Evolutionary conservation across 2,329 filamentous ascomycete genomes (phyloP).

Genomic region (Nemania serpens): DNA sequence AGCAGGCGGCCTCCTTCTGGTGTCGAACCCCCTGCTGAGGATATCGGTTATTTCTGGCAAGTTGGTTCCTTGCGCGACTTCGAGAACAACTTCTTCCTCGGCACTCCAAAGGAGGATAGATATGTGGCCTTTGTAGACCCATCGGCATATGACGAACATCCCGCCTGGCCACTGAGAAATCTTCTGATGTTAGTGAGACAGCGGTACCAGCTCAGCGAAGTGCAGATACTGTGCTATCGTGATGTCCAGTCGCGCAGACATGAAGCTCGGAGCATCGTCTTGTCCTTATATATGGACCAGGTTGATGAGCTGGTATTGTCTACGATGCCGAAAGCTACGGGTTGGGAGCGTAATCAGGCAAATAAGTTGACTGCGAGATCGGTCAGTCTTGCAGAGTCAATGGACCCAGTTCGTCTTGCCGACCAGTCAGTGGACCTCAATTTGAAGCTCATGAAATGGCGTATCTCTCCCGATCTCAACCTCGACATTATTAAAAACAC

Average conservation of each 20-base stretch:
- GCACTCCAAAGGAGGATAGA: conserved; percentile 70
- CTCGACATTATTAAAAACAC: conserved; percentile 88
- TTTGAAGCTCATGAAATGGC: conserved; percentile 98
- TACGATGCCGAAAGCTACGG: conserved; percentile 85
- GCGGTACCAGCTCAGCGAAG: conserved; percentile 74
- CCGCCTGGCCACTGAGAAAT: conserved; percentile 92
- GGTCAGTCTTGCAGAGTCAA: conserved; percentile 86
- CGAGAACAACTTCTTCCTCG: conserved; percentile 86
- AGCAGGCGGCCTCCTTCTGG: conserved; percentile 39
- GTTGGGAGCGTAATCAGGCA: conserved; percentile 85
- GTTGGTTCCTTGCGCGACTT: conserved; percentile 77
- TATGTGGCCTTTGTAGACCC: conserved; percentile 91
- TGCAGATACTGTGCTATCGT: conserved; percentile 88
- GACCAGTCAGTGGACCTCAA: conserved; percentile 96
- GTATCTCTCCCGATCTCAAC: conserved; percentile 85
- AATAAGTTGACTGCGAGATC: conserved; percentile 79
- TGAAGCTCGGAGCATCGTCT: conserved; percentile 78
- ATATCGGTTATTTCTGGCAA: conserved; percentile 73
- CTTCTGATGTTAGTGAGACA: conserved; percentile 83
- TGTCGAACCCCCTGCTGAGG: conserved; percentile 57
- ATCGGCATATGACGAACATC: conserved; percentile 84
- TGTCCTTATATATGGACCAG: conserved; percentile 65
- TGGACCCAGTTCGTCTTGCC: conserved; percentile 86
- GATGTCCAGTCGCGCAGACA: conserved; percentile 79
- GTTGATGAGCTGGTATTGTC: conserved; percentile 49